Conservation (phyloP, 495 filamentous ascomycete genomes). For the Xylaria intraflava region DNA sequence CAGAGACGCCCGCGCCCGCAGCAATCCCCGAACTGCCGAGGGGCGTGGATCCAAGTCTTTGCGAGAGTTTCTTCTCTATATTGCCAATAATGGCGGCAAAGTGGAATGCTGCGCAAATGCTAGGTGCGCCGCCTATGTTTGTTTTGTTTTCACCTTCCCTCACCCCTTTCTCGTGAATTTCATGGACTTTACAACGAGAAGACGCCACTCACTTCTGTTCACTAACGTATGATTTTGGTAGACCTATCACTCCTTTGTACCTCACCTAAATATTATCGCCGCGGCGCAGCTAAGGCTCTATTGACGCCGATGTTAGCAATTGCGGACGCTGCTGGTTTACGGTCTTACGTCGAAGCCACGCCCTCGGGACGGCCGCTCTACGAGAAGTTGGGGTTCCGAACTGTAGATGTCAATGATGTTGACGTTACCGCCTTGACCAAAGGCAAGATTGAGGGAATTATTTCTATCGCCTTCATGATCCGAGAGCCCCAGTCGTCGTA, state of each 20-base stretch:
- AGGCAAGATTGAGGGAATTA: slow-evolving; percentile 6
- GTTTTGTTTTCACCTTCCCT: background rate
- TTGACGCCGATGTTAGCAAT: slow-evolving; percentile 24
- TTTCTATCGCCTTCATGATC: slow-evolving; percentile 20
- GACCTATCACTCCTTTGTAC: slow-evolving; percentile 28
- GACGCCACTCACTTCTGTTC: background rate
- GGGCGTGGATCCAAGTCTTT: slow-evolving; percentile 13
- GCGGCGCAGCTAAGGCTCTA: slow-evolving; percentile 27
- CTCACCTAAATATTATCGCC: slow-evolving; percentile 31
- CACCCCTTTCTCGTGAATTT: background rate
- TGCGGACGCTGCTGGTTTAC: slow-evolving; percentile 21
- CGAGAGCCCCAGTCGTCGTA: slow-evolving; percentile 16
- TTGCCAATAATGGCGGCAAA: slow-evolving; percentile 14
- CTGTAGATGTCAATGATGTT: slow-evolving; percentile 24
- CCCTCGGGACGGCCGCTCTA: slow-evolving; percentile 27
- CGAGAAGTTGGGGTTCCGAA: slow-evolving; percentile 31
- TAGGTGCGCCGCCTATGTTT: slow-evolving; percentile 14
- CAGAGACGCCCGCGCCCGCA: background rate
- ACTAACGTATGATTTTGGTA: background rate
- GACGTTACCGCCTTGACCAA: slow-evolving; percentile 22
- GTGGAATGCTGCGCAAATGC: slow-evolving; percentile 20
- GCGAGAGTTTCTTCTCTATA: slow-evolving; percentile 13
- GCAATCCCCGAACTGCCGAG: slow-evolving; percentile 7
- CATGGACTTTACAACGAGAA: background rate
- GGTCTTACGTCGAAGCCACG: slow-evolving; percentile 30